Percentiles rank a stretch among this genome's conserved stretches.
Conservation (phyloP, 2,329 filamentous ascomycete genomes). For the Monilinia aucupariae region DNA sequence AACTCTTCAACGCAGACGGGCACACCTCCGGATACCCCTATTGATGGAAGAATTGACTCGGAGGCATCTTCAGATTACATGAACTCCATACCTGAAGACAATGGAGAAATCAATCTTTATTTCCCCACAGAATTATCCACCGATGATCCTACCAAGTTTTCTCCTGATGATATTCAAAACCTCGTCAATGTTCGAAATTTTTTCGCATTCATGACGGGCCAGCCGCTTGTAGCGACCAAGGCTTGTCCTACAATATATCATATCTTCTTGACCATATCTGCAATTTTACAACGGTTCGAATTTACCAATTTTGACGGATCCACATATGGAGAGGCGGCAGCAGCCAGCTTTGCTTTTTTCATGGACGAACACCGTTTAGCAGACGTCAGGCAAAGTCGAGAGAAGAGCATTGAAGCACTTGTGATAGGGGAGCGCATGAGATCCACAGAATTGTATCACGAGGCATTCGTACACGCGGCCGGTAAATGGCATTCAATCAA, state of each 20-base stretch:
- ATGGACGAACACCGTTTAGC: slow-evolving; percentile 70
- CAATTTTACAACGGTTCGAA: slow-evolving; percentile 51
- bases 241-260: slow-evolving; percentile 47
- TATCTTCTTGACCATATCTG: slow-evolving; percentile 50
- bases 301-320: slow-evolving; percentile 52
- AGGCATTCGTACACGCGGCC: slow-evolving; percentile 85
- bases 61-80: slow-evolving; percentile 24
- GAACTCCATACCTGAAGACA: slow-evolving; percentile 37
- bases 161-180: slow-evolving; percentile 47
- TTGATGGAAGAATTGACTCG: slow-evolving; percentile 17
- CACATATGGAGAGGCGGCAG: slow-evolving; percentile 54
- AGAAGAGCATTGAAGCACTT: slow-evolving; percentile 84
- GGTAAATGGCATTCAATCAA: slow-evolving; percentile 77
- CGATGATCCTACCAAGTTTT: slow-evolving; percentile 29
- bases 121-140: slow-evolving; percentile 39
- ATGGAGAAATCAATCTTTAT: slow-evolving; percentile 46
- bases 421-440: slow-evolving; percentile 86
- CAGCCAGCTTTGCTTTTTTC: slow-evolving; percentile 66
- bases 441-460: slow-evolving; percentile 76
- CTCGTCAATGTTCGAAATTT: slow-evolving; percentile 58
- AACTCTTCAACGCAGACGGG: slow-evolving; percentile 31
- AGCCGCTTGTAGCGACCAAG: slow-evolving; percentile 56
- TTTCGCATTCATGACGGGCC: slow-evolving; percentile 60
- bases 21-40: slow-evolving; percentile 37
- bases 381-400: slow-evolving; percentile 74